Evolutionary conservation across 345 rosid genomes (phyloP), one percentile per base, ranked within the genome.

Genomic region (Hibiscus tridactylites): DNA sequence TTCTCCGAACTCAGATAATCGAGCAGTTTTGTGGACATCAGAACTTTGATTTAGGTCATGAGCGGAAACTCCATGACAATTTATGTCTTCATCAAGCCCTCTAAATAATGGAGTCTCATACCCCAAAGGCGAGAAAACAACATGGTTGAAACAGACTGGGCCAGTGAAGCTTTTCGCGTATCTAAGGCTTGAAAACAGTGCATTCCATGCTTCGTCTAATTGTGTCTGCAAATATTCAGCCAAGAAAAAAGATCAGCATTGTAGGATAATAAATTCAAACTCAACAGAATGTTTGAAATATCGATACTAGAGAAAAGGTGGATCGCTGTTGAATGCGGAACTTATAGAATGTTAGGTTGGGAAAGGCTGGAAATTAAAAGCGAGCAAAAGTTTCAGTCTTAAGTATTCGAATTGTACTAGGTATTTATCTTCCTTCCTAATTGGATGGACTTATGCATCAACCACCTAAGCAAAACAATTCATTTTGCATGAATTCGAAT

Each of bases 1-100:
- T 80, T 94, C 98, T 49, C 97, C 98, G 59, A 94, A 91, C 83
- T 94, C 96, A 19, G 93, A 86, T 46, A 94, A 75, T n/a, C 97
- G 79, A 1, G 97, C 92, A 2, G 97, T 89, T 75, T 81, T 92
- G 7, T 9, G 65, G 39, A 77, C 73, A 71, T 90, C 88, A 4
- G 92, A 90, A 61, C 78, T 89, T 78, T 74, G 84, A 89, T 87
- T 75, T 11, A 88, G 86, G 47, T 83, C 90, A 4, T 74, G 86
- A 17, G 91, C 87, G 52, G 90, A 72, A 35, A 85, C 87, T 70
- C 99, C 97, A 1, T 58, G 72, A 77, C 99, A 92, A 49, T 76
- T 59, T 59, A 90, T 84, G 2, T 81, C 80, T 73, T 80, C 81
- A 13, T 9, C 62, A 49, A 92, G 88, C 19, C 99, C 99, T 77